Conservation (phyloP, 805 yeast species). For the Hanseniaspora vineae region DNA sequence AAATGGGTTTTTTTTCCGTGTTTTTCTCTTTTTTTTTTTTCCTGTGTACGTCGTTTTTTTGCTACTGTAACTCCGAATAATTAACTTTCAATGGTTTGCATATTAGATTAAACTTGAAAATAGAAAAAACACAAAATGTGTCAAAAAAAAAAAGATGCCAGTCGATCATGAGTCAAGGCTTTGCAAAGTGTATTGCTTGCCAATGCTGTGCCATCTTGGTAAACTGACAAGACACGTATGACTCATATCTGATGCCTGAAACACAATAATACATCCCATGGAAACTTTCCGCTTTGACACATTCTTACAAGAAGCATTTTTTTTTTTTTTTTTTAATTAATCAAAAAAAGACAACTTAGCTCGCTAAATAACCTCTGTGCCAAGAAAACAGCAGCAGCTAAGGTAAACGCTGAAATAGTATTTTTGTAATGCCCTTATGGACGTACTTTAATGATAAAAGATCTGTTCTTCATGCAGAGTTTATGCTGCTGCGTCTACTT, state of each 20-base stretch:
- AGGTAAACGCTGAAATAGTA: not conserved
- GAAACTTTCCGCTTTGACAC: too few species aligned
- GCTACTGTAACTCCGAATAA: too few species aligned
- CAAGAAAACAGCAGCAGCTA: too few species aligned
- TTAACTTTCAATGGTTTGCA: too few species aligned
- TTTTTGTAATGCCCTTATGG: not conserved
- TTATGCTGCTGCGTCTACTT: not conserved
- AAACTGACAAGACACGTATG: not conserved
- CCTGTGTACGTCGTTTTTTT: too few species aligned
- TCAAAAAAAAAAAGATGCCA: not conserved
- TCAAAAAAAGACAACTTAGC: too few species aligned
- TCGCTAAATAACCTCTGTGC: too few species aligned
- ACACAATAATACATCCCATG: too few species aligned
- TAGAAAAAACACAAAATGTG: not conserved
- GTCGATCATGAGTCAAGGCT: not conserved
- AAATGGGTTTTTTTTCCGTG: too few species aligned
- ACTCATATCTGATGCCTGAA: not conserved
- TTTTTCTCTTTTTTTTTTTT: too few species aligned
- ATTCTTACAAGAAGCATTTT: too few species aligned
- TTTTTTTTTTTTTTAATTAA: too few species aligned
- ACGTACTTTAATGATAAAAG: not conserved
- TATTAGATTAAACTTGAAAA: not conserved
- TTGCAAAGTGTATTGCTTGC: not conserved
- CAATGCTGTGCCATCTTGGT: not conserved
- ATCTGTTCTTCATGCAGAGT: not conserved